Conservation (phyloP, 192 early-diverging fungal species). For the Glomus cerebriforme region DNA sequence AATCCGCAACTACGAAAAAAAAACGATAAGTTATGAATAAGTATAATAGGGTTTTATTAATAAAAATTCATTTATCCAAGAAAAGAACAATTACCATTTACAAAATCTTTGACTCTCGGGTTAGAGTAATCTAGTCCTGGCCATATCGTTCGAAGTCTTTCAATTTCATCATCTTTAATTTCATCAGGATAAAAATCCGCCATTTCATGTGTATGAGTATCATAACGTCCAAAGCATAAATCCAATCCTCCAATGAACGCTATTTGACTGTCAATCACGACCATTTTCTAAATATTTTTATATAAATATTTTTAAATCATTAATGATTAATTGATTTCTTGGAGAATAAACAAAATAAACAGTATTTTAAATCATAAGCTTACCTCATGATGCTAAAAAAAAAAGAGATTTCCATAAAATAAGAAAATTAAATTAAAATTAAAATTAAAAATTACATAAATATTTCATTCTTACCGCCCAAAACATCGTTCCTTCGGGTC, state of each 20-base stretch:
- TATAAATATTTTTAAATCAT: too few relatives aligned
- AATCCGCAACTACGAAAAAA: constrained; percentile 31
- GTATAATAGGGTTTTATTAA: too few relatives aligned
- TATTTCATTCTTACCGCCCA: constrained; percentile 62
- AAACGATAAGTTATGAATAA: too few relatives aligned
- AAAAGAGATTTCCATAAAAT: not conserved
- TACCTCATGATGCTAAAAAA: not conserved
- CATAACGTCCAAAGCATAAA: constrained; percentile 81
- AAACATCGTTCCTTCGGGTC: constrained; percentile 68
- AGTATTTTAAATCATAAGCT: not conserved
- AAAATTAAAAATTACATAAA: not conserved
- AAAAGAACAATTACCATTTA: constrained; percentile 40
- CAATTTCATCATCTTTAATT: constrained; percentile 34
- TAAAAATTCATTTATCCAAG: not conserved
- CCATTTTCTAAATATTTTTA: constrained; percentile 62
- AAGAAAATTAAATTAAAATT: not conserved
- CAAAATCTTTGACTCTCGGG: constrained; percentile 76
- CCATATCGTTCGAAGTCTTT: constrained; percentile 36
- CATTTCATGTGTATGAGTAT: constrained; percentile 78
- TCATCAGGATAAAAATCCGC: constrained; percentile 61
- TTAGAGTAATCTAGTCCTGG: constrained; percentile 83
- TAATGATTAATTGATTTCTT: too few relatives aligned
- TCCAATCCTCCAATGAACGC: constrained; percentile 88
- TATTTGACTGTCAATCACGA: constrained; percentile 73
- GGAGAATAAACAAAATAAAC: not conserved